phyloP scores from a whole-genome alignment of 345 rosid species.

The Luvunga scandens region DNA sequence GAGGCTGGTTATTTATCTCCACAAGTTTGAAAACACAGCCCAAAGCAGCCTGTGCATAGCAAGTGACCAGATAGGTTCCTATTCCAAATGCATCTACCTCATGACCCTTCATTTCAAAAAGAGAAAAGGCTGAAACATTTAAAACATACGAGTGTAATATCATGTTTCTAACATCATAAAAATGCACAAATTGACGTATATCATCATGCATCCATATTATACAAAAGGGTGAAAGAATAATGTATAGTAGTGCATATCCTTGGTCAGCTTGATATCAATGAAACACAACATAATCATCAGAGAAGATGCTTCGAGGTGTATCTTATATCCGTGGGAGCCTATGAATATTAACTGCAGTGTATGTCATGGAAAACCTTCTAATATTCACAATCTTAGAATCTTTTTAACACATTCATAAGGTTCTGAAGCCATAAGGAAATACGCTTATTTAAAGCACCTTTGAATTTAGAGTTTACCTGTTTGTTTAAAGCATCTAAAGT shows the following conservation, averaged over 20 bases:
- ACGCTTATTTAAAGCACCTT: not conserved
- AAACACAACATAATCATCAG: not conserved
- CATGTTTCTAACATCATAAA: not conserved
- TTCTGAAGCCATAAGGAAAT: not conserved
- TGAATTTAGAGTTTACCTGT: conserved; percentile 49
- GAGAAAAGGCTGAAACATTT: conserved; percentile 2
- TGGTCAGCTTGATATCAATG: too few relatives aligned
- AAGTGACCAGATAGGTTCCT: conserved; percentile 91
- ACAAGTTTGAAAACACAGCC: conserved; percentile 99
- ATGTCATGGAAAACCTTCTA: not conserved
- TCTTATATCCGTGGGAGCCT: not conserved
- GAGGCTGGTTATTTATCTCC: conserved; percentile 86
- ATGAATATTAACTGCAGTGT: not conserved
- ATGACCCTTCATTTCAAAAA: conserved; percentile 57
- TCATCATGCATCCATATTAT: not conserved
- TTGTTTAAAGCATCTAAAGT: conserved; percentile 93
- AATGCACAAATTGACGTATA: not conserved
- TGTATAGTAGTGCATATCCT: too few relatives aligned
- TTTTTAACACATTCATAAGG: not conserved
- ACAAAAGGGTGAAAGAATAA: not conserved
- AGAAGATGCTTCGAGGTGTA: conserved; percentile 1
- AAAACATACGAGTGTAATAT: conserved; percentile 2
- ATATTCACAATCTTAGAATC: not conserved
- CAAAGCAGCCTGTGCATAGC: conserved; percentile 91
- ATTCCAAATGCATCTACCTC: conserved; percentile 91